Percentiles rank a stretch among this genome's conserved stretches.
phyloP scores from a whole-genome alignment of 331 rosid species.

The Pyrus hybrid region DNA sequence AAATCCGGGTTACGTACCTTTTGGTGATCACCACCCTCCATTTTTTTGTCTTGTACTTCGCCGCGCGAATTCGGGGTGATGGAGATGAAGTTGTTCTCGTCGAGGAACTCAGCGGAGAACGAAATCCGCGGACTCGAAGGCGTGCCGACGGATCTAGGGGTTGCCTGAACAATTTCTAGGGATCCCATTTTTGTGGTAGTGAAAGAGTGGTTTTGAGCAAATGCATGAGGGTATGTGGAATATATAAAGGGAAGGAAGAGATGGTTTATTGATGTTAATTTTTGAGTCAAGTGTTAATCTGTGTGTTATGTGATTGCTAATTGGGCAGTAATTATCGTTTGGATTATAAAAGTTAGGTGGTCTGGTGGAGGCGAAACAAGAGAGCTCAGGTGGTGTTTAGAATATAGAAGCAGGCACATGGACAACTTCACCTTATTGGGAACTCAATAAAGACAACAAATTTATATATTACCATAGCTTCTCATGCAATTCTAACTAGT shows the following conservation, averaged over 20 bases:
- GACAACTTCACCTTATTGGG: slow-evolving; percentile 39
- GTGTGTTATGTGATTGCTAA: slow-evolving; percentile 23
- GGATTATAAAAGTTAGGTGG: slow-evolving; percentile 61
- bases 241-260: slow-evolving; percentile 37
- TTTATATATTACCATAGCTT: slow-evolving; percentile 18
- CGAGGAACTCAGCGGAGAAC: slow-evolving; percentile 84
- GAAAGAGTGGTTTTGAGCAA: slow-evolving; percentile 16
- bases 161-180: slow-evolving; percentile 42
- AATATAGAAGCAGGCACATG: slow-evolving; percentile 83
- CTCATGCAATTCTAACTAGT: slow-evolving; percentile 21
- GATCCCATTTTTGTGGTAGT: slow-evolving; percentile 42
- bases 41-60: slow-evolving; percentile 19
- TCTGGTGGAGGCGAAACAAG: slow-evolving; percentile 70
- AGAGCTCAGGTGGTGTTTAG: slow-evolving; percentile 49
- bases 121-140: slow-evolving; percentile 85
- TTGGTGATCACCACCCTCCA: slow-evolving; percentile 24
- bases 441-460: slow-evolving; percentile 45
- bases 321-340: not conserved
- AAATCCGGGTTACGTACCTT: slow-evolving; percentile 56
- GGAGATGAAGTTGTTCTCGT: slow-evolving; percentile 81
- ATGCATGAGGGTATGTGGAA: slow-evolving; percentile 38
- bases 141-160: slow-evolving; percentile 39
- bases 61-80: slow-evolving; percentile 49
- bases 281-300: slow-evolving; percentile 15
- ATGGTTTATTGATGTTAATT: slow-evolving; percentile 8